Conservation (phyloP, 148 eudicot species). For the Rhododendron kiyosumense region DNA sequence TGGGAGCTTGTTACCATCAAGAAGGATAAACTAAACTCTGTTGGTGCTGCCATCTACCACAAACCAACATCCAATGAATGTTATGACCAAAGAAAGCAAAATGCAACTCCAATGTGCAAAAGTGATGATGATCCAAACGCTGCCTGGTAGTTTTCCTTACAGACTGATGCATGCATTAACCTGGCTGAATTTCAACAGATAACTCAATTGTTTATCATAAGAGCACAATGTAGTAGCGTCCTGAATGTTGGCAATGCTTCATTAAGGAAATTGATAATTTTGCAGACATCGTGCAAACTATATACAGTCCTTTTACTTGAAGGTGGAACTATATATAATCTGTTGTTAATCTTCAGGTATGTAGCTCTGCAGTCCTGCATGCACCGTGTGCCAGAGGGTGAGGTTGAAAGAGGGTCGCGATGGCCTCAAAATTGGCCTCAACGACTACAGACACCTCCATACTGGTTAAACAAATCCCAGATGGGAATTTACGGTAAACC, state of each 20-base stretch:
- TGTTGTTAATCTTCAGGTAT: conserved; percentile 32
- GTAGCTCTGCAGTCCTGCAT: conserved; percentile 59
- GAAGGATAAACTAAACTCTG: conserved; percentile 43
- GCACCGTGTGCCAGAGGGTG: conserved; percentile 49
- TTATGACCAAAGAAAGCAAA: conserved; percentile 44
- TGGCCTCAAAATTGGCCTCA: conserved; percentile 66
- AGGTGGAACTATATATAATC: neutral
- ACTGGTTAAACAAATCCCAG: conserved; percentile 56
- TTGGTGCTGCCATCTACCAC: conserved; percentile 54
- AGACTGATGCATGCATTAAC: neutral
- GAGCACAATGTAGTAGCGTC: neutral
- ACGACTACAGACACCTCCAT: conserved; percentile 51
- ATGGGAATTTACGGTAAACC: conserved; percentile 62
- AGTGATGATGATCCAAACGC: conserved; percentile 49
- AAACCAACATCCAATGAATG: conserved; percentile 72
- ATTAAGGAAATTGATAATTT: neutral
- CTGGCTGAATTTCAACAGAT: neutral
- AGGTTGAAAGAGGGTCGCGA: conserved; percentile 50
- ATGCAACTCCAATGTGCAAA: conserved; percentile 42
- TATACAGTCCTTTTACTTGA: neutral
- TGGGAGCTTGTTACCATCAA: conserved; percentile 56
- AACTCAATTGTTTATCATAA: neutral
- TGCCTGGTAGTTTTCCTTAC: conserved; percentile 39
- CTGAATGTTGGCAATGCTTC: neutral
- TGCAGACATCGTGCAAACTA: neutral